These are phyloP conservation scores for Eucalyptus paniculata DNA, from an alignment of 345 rosid species.

Conservation along the genomic window DNA sequence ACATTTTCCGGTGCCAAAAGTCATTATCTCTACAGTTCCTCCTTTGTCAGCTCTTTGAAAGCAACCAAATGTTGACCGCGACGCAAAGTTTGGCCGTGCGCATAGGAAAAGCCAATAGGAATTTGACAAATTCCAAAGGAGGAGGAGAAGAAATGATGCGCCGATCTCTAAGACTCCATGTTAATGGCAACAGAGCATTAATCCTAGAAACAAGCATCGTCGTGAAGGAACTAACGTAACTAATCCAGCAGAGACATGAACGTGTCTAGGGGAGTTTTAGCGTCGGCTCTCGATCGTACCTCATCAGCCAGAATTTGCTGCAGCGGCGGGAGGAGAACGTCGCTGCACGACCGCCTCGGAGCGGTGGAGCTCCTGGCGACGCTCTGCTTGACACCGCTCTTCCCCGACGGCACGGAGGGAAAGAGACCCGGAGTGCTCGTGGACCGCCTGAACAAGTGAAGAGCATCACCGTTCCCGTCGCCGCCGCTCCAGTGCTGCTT, in stretches of 20 bases:
- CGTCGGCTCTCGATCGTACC: not conserved
- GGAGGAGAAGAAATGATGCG: not conserved
- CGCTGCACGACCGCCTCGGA: slow-evolving; percentile 1
- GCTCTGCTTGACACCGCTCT: not conserved
- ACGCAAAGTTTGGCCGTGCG: not conserved
- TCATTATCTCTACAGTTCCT: not conserved
- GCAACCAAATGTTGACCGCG: not conserved
- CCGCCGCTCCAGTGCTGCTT: slow-evolving; percentile 5
- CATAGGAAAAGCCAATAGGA: not conserved
- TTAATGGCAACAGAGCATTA: not conserved
- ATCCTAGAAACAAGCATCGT: not conserved
- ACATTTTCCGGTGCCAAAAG: not conserved
- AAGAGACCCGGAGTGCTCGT: not conserved
- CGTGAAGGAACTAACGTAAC: not conserved
- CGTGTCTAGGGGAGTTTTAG: not conserved
- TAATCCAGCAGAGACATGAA: not conserved
- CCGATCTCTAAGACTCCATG: not conserved
- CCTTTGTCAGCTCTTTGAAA: not conserved
- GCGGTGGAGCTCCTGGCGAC: slow-evolving; percentile 16
- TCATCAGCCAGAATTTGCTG: slow-evolving; percentile 6
- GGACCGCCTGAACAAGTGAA: slow-evolving; percentile 2
- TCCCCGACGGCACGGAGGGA: not conserved
- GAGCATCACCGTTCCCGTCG: not conserved
- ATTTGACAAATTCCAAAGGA: not conserved
- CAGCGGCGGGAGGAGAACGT: not conserved